Evolutionary conservation across 768 basidiomycete species (phyloP), one percentile per base, ranked within the genome.

Genomic region (Dioszegia crocea): DNA sequence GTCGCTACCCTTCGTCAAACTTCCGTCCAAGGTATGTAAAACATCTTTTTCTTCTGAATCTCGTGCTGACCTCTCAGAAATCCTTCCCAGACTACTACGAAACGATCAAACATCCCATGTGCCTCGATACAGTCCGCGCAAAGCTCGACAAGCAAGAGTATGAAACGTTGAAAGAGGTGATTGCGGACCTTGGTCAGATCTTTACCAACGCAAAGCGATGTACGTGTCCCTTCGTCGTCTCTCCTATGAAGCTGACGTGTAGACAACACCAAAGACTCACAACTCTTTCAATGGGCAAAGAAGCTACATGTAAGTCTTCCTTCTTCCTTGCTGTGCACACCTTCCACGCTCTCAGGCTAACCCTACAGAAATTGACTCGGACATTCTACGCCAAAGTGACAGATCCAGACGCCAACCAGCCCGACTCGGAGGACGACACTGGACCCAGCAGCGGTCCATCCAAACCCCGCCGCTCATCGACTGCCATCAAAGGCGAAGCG

Each of bases 171-270:
- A 67, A 65, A 43, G 70, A 62, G 27, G 75, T 75, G 27, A 59
- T 57, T 27, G 47, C 54, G 30, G 75, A 76, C 59, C 40, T 76
- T 6, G 70, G 70, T 10, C 67, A 74, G 59, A 73, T 76, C 43
- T 76, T 68, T 55, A 66, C 59, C 43, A 76, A 76, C 49, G 75
- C 75, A 17, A 76, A 76, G 55, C 57, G 73, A 68, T 76, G 75
- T 76, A 50, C 63, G 75, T 59, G 6, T 10, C 12, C 21, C 16
- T 10, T 29, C 16, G 4, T 26, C 4, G 16, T 4, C 9, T 29
- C 4, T 40, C n/a, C 12, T 24, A 16, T 16, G 4, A 14, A 3
- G 39, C 60, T 63, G 30, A 59, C 43, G 11, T 8, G 21, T 23
- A 76, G 75, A 76, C 48, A 76, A 76, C 47, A 52, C 61, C 6